Base-by-base conservation (phyloP, 768 basidiomycete genomes). In the Dioszegia aurantiaca region DNA sequence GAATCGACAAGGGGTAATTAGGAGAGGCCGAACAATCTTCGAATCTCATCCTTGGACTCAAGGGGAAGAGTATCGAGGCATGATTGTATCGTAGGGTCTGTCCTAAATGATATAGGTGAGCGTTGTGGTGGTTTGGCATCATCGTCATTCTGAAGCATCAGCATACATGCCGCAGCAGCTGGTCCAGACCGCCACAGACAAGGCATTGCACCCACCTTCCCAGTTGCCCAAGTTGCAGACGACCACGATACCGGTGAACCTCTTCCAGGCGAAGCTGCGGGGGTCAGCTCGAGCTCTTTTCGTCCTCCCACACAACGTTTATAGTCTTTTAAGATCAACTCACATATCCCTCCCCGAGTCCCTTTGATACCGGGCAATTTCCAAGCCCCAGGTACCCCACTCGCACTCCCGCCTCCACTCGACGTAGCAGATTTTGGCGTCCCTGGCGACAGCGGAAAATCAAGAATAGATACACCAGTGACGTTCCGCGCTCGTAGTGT, bases 291-390 rank as follows among this genome's bases (percentile, higher is more conserved):
- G 8, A 33, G 33, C 33, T 14, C n/a, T n/a, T n/a, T n/a, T n/a
- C n/a, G n/a, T n/a, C n/a, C n/a, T n/a, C n/a, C n/a, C n/a, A n/a
- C n/a, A n/a, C n/a, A n/a, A n/a, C n/a, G n/a, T n/a, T n/a, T n/a
- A n/a, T n/a, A n/a, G n/a, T n/a, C n/a, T n/a, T n/a, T n/a, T n/a
- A n/a, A n/a, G n/a, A n/a, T n/a, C n/a, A n/a, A 69, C 68, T n/a
- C 27, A 69, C 68, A 62, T 19, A 70, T 68, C 11, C 60, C 69
- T 12, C 69, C 64, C 40, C 68, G 61, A 11, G 69, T 70, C 10
- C 69, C 66, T 51, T 70, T 70, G 11, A 70, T 66, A 53, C 64
- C 66, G 9, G 69, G 69, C 17, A 69, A 49, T 36, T 44, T 54
- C 53, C 44, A 55, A 28, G 8, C 17, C 21, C 54, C 43, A 4